Evolutionary conservation across 2,329 filamentous ascomycete genomes (phyloP), one percentile per base, ranked within the genome.

Genomic region (Beauveria brongniartii): DNA sequence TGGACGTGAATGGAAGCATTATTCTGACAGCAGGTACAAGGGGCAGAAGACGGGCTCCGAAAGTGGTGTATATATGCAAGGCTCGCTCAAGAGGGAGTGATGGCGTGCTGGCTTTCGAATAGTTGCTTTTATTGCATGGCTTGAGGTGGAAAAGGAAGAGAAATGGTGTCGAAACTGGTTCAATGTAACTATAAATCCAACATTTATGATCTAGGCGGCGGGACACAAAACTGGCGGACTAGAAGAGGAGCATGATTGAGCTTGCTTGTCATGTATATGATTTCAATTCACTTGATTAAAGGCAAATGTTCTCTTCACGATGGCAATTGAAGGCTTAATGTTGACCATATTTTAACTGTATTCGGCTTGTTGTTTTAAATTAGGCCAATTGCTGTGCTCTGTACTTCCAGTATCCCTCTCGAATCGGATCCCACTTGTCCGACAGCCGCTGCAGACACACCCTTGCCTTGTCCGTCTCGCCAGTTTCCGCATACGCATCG

Each of bases 341-440:
- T 34, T 34, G 30, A 34, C 30, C 30, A 34, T 14, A 5, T 14
- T 14, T 14, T 34, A 14, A 12, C 12, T 34, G 2, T 37, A 37
- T 37, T 16, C 5, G 34, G 14, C 34, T 16, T 37, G 34, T 37
- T 37, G 5, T 22, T 5, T 48, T 47, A n/a, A n/a, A n/a, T n/a
- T n/a, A 52, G 20, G 60, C 51, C 14, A 74, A 62, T 63, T 73
- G 67, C 43, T 67, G 64, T 18, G 69, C 66, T 30, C 74, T 69
- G 55, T 76, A 96, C 68, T 90, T 87, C 94, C 94, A 99, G 75
- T 97, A 99, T 65, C 92, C 93, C 65, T 86, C 87, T 62, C 94
- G 81, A 63, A 99, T 88, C 7, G 90, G 91, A 79, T 99, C 94
- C 82, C 92, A 99, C 77, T 87, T 92, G 69, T 88, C 86, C 53